Evolutionary conservation across 176 grass and related monocot genomes (phyloP).

Genomic region (Avena eriantha): DNA sequence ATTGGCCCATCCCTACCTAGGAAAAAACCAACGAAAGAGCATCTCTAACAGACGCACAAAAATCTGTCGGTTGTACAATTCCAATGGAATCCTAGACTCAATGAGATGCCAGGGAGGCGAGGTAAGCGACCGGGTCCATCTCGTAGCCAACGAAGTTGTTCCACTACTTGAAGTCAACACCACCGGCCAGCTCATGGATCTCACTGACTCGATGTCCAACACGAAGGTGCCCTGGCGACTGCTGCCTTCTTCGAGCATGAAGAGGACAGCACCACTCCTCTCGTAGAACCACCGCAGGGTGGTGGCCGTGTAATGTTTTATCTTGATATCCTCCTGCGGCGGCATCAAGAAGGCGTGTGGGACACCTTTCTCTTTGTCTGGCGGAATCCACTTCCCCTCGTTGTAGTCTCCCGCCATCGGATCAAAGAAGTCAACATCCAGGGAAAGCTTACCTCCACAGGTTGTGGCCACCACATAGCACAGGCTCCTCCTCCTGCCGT

Average conservation of each 20-base stretch:
- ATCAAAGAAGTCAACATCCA: background rate
- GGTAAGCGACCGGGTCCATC: background rate
- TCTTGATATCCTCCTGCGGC: background rate
- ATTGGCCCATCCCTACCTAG: no score
- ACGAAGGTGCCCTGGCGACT: background rate
- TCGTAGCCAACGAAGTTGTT: background rate
- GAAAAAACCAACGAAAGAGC: no score
- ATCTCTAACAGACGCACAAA: no score
- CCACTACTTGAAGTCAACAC: background rate
- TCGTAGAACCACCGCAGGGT: constrained; percentile 40
- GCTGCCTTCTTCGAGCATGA: constrained; percentile 22
- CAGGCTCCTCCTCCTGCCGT: background rate
- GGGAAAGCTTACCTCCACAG: rapidly evolving
- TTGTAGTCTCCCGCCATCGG: background rate
- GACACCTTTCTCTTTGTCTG: no score
- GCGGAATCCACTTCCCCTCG: background rate
- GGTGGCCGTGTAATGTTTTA: background rate
- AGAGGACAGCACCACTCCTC: constrained; percentile 4
- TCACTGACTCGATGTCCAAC: background rate
- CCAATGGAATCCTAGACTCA: background rate
- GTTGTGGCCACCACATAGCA: background rate
- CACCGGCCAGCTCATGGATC: background rate
- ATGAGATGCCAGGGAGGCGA: background rate
- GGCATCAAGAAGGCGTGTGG: background rate
- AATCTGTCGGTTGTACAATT: no score